Evolutionary conservation across 2,329 filamentous ascomycete genomes (phyloP), one percentile per base, ranked within the genome.

Genomic region (Pyrenochaeta sp.): DNA sequence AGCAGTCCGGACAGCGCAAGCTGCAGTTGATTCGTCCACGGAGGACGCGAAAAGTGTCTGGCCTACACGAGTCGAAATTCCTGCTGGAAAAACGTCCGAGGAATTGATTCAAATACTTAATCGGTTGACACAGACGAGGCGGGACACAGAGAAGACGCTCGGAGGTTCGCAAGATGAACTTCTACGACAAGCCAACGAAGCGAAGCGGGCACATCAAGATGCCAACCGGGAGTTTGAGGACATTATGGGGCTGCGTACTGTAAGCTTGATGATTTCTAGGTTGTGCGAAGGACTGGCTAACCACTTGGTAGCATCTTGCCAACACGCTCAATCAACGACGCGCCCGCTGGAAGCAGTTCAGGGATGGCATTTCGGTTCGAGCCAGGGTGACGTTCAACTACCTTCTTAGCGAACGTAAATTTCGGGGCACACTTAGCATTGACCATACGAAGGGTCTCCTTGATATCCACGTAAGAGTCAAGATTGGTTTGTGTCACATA

Each of bases 321-420:
- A 62, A 77, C 21, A 84, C 90, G 1, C 81, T 96, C 27, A 72
- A 76, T 7, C 76, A 87, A 43, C 89, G 94, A 11, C 81, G 89
- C 43, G 75, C 79, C 19, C 85, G 90, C 58, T 99, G 91, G 88
- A 80, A 83, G 43, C 78, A 81, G 36, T 97, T 99, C 72, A 88
- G 93, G 60, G 82, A 85, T 18, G 83, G 86, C 57, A 96, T 99
- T 61, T 93, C 91, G 24, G 84, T 87, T n/a, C 84, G 88, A 41
- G 89, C 94, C 31, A 86, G 90, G 35, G 86, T 88, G 39, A 90
- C 89, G 49, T 99, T 99, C 72, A 87, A 83, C 38, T 95, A 94
- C 64, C 81, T 97, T 10, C 82, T 99, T 44, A 90, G 86, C 63
- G 92, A 97, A 72, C 86, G 94, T 61, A 87, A 88, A 15, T 99